phyloP scores from a whole-genome alignment of 1,139 yeast genomes.

The Yamadazyma jaroonii region DNA sequence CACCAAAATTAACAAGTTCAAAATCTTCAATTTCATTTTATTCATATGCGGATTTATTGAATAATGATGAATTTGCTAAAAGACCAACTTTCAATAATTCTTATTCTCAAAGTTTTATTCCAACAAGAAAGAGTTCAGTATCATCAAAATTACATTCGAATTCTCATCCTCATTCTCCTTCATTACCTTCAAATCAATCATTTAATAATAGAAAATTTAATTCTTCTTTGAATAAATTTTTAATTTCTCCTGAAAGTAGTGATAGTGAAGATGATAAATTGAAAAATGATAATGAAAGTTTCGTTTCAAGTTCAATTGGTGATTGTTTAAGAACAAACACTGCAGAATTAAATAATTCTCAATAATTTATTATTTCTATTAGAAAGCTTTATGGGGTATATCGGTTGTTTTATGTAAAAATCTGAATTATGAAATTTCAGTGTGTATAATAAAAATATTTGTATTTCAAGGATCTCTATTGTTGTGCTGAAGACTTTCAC shows the following conservation, averaged over 20 bases:
- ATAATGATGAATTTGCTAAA: constrained; percentile 57
- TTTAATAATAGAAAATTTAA: constrained; percentile 12
- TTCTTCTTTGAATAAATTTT: constrained; percentile 20
- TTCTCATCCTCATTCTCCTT: constrained; percentile 1
- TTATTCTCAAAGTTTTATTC: constrained; percentile 29
- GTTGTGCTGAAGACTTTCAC: too few species aligned
- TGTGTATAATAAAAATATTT: constrained; percentile 4
- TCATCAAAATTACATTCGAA: neutral
- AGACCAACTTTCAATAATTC: constrained; percentile 51
- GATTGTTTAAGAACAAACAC: constrained; percentile 40
- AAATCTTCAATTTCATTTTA: constrained; percentile 64
- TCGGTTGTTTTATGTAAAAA: constrained; percentile 4
- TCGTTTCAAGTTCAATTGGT: constrained; percentile 33
- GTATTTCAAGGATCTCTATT: too few species aligned
- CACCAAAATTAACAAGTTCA: constrained; percentile 38
- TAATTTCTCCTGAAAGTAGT: constrained; percentile 29
- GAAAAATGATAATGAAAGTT: constrained; percentile 25
- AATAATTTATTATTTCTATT: neutral
- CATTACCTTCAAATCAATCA: neutral
- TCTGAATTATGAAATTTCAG: constrained; percentile 6
- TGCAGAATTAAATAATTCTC: constrained; percentile 30
- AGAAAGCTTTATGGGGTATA: neutral
- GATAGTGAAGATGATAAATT: constrained; percentile 22
- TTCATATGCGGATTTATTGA: constrained; percentile 77
- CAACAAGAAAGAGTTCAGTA: constrained; percentile 19